These are phyloP conservation scores for Colletotrichum australisinense DNA, from an alignment of 2,329 filamentous ascomycete genomes.

Conservation along the genomic window DNA sequence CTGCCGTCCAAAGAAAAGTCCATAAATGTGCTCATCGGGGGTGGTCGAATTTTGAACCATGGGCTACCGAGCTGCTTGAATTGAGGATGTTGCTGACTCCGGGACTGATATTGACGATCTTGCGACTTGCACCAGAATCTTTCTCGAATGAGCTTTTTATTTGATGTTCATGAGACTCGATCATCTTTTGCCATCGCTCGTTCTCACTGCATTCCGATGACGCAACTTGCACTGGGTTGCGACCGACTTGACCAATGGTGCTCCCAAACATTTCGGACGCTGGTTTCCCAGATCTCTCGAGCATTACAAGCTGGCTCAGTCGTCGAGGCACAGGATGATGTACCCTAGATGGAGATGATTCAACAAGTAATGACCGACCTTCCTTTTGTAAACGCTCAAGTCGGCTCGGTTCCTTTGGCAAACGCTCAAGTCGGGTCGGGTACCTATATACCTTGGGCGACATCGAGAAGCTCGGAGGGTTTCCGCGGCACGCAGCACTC, in stretches of 20 bases:
- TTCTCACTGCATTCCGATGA: slow-evolving; percentile 4
- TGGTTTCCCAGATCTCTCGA: background rate
- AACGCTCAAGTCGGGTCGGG: background rate
- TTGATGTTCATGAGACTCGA: background rate
- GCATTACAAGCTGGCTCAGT: slow-evolving; percentile 19
- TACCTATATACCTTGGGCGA: background rate
- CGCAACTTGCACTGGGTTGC: background rate
- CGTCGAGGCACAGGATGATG: slow-evolving; percentile 33
- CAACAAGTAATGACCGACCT: background rate
- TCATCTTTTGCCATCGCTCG: slow-evolving; percentile 15
- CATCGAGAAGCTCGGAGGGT: background rate
- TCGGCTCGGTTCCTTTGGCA: background rate
- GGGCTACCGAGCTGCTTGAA: background rate
- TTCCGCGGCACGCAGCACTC: background rate
- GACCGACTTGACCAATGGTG: slow-evolving; percentile 15
- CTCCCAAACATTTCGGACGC: slow-evolving; percentile 2
- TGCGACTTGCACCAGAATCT: background rate
- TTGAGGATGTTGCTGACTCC: slow-evolving; percentile 4
- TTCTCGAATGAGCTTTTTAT: background rate
- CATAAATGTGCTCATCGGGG: background rate
- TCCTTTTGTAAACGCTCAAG: slow-evolving; percentile 5
- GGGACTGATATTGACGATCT: slow-evolving; percentile 7
- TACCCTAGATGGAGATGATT: slow-evolving; percentile 15
- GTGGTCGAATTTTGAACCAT: background rate
- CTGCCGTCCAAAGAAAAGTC: background rate